Evolutionary conservation across 1,284 basidiomycete species (phyloP).

Genomic region (Trametes hirsuta): DNA sequence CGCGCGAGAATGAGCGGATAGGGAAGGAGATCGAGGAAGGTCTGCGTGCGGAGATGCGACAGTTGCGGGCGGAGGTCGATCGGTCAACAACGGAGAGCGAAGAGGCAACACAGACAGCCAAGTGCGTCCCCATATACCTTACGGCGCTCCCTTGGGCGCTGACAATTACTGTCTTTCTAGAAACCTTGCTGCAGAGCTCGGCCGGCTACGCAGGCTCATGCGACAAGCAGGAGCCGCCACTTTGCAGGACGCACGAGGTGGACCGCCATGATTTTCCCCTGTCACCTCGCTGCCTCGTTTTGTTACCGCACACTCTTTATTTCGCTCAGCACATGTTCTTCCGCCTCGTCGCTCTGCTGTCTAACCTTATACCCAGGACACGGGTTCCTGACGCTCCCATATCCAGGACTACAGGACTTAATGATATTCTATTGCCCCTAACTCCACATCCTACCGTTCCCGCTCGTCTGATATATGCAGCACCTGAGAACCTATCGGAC

Average conservation of each 20-base stretch:
- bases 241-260: slow-evolving; percentile 18
- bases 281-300: not conserved
- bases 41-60: slow-evolving; percentile 51
- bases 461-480: no score
- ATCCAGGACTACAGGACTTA: slow-evolving; percentile 9
- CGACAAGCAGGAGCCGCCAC: slow-evolving; percentile 37
- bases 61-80: slow-evolving; percentile 52
- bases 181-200: slow-evolving; percentile 59
- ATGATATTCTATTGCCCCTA: slow-evolving; percentile 2
- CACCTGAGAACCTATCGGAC: no score
- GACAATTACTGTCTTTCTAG: slow-evolving; percentile 37
- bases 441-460: no score
- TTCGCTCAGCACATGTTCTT: slow-evolving; percentile 1
- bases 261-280: slow-evolving; percentile 11
- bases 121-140: slow-evolving; percentile 45
- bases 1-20: slow-evolving; percentile 43
- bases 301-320: not conserved
- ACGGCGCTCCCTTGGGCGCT: not conserved
- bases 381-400: slow-evolving; percentile 8
- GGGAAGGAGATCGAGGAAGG: slow-evolving; percentile 54
- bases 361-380: slow-evolving; percentile 15
- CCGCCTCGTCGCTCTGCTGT: slow-evolving; percentile 10
- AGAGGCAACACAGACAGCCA: slow-evolving; percentile 59
- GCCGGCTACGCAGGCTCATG: slow-evolving; percentile 71
- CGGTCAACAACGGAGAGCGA: slow-evolving; percentile 57